Evolutionary conservation across 1,284 basidiomycete species (phyloP).

Genomic region (Apiotrichum laibachii): DNA sequence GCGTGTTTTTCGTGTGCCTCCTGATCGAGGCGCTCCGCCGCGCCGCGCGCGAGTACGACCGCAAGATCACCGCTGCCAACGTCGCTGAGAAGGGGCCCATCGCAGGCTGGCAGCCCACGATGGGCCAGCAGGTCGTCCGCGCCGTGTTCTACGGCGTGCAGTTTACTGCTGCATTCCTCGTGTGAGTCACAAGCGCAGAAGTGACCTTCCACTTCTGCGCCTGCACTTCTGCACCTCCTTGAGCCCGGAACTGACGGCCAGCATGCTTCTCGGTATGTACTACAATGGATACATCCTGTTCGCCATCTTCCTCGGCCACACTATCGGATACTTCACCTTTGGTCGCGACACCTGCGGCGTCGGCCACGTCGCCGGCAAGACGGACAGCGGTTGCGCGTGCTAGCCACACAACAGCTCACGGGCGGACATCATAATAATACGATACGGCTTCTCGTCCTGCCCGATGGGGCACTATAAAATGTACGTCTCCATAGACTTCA

Average conservation of each 20-base stretch:
- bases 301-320: conserved; percentile 49
- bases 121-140: conserved; percentile 43
- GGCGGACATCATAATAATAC: too few species aligned
- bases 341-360: conserved; percentile 34
- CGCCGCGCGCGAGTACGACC: conserved; percentile 49
- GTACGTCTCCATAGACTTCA: too few species aligned
- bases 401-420: neutral
- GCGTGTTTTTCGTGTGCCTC: conserved; percentile 51
- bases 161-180: conserved; percentile 49
- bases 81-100: neutral
- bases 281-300: conserved; percentile 51
- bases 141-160: conserved; percentile 45
- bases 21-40: conserved; percentile 49
- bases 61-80: conserved; percentile 31
- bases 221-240: too few species aligned
- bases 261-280: conserved; percentile 52
- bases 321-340: conserved; percentile 41
- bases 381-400: conserved; percentile 16
- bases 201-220: neutral
- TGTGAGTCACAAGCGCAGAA: too few species aligned
- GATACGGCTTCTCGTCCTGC: too few species aligned
- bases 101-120: conserved; percentile 16
- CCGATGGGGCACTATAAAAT: too few species aligned
- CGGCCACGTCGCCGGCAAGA: neutral
- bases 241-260: conserved; percentile 3